Conservation (phyloP, 2,329 filamentous ascomycete species). For the Aspergillus fijiensis region DNA sequence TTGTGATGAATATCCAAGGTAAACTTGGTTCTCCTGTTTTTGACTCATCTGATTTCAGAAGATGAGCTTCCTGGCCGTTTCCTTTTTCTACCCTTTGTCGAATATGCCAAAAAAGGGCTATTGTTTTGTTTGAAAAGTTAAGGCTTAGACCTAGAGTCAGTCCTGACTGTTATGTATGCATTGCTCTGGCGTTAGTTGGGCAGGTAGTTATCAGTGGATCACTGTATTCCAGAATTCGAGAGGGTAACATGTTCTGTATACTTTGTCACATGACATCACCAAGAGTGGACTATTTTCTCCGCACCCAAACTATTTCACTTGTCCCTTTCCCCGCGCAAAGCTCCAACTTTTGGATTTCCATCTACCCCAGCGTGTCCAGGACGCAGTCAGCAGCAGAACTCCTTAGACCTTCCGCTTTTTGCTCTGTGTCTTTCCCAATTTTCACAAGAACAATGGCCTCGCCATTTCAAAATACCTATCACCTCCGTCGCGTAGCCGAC, state of each 20-base stretch:
- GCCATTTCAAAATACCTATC: conserved; percentile 71
- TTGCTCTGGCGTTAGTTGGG: conserved; percentile 27
- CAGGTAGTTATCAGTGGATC: conserved; percentile 2
- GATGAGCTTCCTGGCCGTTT: background rate
- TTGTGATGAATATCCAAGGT: background rate
- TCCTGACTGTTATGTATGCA: conserved; percentile 24
- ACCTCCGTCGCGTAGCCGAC: conserved; percentile 83
- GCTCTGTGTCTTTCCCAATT: background rate
- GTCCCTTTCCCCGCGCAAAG: background rate
- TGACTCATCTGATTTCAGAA: too few relatives aligned
- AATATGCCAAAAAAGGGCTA: background rate
- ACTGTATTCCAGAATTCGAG: background rate
- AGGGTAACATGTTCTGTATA: background rate
- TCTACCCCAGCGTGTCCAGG: background rate
- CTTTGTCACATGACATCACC: background rate
- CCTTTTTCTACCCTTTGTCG: background rate
- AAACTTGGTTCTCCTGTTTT: too few relatives aligned
- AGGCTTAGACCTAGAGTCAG: conserved; percentile 7
- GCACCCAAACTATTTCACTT: background rate
- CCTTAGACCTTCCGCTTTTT: background rate
- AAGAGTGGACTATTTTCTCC: background rate
- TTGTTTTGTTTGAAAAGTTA: conserved; percentile 7
- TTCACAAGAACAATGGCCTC: conserved; percentile 16
- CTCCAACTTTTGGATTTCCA: background rate
- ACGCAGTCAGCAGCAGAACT: background rate